phyloP scores from a whole-genome alignment of 768 basidiomycete species.

The Serendipita sp. region DNA sequence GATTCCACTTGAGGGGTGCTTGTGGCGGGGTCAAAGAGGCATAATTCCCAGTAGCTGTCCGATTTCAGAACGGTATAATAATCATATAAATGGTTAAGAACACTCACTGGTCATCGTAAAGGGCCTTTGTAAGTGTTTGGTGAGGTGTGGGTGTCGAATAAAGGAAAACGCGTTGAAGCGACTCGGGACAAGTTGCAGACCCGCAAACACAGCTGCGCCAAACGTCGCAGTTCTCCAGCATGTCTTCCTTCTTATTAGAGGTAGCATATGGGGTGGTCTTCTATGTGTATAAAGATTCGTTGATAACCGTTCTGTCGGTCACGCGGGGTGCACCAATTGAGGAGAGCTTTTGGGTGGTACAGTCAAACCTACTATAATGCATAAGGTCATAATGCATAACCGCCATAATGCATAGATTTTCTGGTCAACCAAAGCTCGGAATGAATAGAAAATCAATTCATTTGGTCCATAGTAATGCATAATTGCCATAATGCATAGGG shows the following conservation, averaged over 20 bases:
- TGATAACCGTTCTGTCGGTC: background rate
- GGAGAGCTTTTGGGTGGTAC: too few species aligned
- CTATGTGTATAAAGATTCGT: background rate
- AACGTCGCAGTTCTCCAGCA: background rate
- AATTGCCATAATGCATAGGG: too few species aligned
- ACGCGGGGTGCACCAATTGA: background rate
- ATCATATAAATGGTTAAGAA: background rate
- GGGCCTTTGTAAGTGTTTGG: background rate
- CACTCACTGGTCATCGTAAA: background rate
- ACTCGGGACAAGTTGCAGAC: background rate
- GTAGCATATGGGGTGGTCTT: background rate
- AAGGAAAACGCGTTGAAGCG: background rate
- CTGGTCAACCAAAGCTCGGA: too few species aligned
- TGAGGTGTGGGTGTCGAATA: background rate
- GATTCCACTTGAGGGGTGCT: slow-evolving; percentile 46
- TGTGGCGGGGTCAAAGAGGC: slow-evolving; percentile 43
- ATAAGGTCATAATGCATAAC: too few species aligned
- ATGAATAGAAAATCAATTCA: too few species aligned
- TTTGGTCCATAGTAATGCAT: too few species aligned
- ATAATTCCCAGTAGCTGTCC: background rate
- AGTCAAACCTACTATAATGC: too few species aligned
- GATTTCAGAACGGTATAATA: background rate
- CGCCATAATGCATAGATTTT: too few species aligned
- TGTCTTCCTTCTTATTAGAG: background rate
- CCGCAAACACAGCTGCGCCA: background rate